Evolutionary conservation across 139 green algal genomes (phyloP).

Genomic region (Eudorina sp.): DNA sequence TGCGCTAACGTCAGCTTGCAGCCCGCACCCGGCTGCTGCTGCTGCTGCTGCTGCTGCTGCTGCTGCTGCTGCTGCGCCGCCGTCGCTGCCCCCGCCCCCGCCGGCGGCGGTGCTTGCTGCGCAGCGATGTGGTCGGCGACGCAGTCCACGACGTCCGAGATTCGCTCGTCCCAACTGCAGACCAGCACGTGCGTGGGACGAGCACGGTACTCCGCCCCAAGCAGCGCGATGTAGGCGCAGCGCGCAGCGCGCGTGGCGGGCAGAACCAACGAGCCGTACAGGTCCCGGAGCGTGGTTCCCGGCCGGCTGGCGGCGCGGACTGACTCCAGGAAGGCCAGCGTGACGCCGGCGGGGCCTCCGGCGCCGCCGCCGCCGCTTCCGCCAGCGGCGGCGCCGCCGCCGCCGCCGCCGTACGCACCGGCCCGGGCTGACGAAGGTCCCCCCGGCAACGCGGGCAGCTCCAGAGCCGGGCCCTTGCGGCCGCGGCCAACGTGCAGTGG

Average conservation of each 20-base stretch:
- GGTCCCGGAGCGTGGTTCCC: slow-evolving; percentile 11
- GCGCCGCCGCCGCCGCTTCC: background rate
- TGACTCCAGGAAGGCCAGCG: slow-evolving; percentile 32
- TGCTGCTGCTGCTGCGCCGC: background rate
- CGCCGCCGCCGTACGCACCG: background rate
- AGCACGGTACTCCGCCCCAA: background rate
- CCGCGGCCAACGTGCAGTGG: background rate
- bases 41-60: background rate
- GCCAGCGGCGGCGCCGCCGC: background rate
- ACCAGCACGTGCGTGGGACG: slow-evolving; percentile 20
- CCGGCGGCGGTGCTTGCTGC: too few relatives aligned
- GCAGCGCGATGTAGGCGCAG: background rate
- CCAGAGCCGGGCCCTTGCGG: background rate
- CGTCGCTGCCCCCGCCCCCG: too few relatives aligned
- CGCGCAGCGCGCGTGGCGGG: slow-evolving; percentile 8
- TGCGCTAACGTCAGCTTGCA: background rate
- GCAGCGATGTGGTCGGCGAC: background rate
- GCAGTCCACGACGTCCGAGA: background rate
- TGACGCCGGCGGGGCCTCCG: background rate
- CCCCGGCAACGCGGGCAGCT: slow-evolving; percentile 22
- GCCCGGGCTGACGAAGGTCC: too few relatives aligned
- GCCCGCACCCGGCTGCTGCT: background rate
- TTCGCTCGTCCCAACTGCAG: slow-evolving; percentile 32
- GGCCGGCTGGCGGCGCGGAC: background rate
- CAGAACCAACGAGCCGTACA: slow-evolving; percentile 5